Conservation (phyloP, 306 rosid genomes). For the Cyamopsis tetragonoloba region DNA sequence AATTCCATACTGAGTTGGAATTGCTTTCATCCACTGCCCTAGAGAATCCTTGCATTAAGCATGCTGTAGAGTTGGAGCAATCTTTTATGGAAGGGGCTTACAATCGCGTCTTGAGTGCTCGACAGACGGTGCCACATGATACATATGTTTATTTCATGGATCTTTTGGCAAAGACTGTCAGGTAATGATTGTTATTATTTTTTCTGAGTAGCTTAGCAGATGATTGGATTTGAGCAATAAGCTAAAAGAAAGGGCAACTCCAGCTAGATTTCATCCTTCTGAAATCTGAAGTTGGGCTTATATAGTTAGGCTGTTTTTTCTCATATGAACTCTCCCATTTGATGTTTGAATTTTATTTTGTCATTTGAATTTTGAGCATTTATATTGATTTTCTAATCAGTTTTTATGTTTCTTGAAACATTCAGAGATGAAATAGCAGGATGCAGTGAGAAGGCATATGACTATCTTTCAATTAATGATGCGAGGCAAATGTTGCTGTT, state of each 20-base stretch:
- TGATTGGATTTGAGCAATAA: neutral
- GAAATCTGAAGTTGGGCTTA: neutral
- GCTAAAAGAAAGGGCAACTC: neutral
- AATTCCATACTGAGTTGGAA: conserved; percentile 95
- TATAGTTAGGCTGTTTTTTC: neutral
- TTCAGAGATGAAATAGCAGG: conserved; percentile 95
- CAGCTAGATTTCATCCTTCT: neutral
- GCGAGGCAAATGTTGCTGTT: conserved; percentile 71
- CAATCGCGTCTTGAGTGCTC: conserved; percentile 91
- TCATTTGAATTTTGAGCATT: neutral
- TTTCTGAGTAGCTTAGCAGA: neutral
- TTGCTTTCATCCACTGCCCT: conserved; percentile 77
- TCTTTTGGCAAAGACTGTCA: conserved; percentile 93
- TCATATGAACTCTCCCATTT: neutral
- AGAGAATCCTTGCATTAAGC: conserved; percentile 89
- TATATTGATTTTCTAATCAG: conserved; percentile 12
- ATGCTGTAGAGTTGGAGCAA: conserved; percentile 98
- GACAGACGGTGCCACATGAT: conserved; percentile 89
- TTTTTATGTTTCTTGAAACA: conserved; percentile 22
- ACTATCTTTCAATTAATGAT: conserved; percentile 69
- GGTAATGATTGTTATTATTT: conserved; percentile 40
- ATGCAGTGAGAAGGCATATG: conserved; percentile 97
- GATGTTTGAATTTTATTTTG: no score
- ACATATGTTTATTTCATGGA: conserved; percentile 93
- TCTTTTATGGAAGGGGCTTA: conserved; percentile 99